Evolutionary conservation across 495 filamentous ascomycete species (phyloP).

Genomic region (Lasiosphaeria ovina): DNA sequence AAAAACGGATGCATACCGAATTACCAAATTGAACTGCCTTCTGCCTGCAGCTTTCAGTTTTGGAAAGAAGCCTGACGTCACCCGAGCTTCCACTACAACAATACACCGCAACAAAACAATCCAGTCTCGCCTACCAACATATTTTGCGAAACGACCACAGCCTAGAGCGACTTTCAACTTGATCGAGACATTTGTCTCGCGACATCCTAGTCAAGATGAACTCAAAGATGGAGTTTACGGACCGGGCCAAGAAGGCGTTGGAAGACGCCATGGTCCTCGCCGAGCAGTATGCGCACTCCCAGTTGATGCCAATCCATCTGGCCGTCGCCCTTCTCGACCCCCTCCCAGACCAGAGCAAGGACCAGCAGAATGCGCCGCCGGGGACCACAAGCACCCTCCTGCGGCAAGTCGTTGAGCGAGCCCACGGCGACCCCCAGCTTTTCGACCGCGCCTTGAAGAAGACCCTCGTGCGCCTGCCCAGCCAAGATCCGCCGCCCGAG

Average conservation of each 20-base stretch:
- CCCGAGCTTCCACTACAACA: slow-evolving; percentile 10
- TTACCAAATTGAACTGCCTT: slow-evolving; percentile 4
- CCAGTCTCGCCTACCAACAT: not conserved
- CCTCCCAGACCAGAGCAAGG: slow-evolving; percentile 69
- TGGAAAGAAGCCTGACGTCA: slow-evolving; percentile 29
- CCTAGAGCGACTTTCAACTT: not conserved
- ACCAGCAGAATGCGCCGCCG: slow-evolving; percentile 62
- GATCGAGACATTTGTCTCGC: slow-evolving; percentile 25
- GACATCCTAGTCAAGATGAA: slow-evolving; percentile 39
- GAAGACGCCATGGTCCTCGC: slow-evolving; percentile 80
- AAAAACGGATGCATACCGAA: not conserved
- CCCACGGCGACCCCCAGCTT: slow-evolving; percentile 85
- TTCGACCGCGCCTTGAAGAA: slow-evolving; percentile 90
- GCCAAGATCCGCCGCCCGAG: slow-evolving; percentile 92
- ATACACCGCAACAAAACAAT: not conserved
- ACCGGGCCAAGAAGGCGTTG: slow-evolving; percentile 83
- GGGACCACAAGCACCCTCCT: slow-evolving; percentile 73
- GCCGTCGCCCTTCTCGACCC: slow-evolving; percentile 87
- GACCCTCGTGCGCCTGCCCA: slow-evolving; percentile 81
- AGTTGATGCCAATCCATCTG: slow-evolving; percentile 84
- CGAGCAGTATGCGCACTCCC: slow-evolving; percentile 83
- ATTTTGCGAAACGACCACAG: not conserved
- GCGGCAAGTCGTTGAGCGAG: slow-evolving; percentile 89
- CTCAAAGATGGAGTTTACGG: slow-evolving; percentile 79
- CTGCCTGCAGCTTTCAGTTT: slow-evolving; percentile 11